These are phyloP conservation scores for Nemania bipapillata DNA, from an alignment of 2,329 filamentous ascomycete genomes.

Conservation along the genomic window DNA sequence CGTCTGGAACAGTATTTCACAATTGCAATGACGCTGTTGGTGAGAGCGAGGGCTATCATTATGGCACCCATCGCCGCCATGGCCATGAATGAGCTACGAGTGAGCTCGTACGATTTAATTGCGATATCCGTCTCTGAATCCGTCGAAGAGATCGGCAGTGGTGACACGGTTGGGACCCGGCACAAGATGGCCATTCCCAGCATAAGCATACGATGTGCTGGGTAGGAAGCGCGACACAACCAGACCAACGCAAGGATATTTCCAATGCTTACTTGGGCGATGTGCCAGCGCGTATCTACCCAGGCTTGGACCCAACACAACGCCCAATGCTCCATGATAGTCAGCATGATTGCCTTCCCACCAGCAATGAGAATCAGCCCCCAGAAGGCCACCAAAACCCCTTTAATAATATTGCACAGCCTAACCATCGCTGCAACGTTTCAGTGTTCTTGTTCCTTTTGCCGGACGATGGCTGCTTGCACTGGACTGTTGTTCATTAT, in stretches of 20 bases:
- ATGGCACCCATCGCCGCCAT: not conserved
- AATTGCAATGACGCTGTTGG: not conserved
- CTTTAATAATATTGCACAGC: not conserved
- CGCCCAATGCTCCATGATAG: not conserved
- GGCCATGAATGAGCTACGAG: not conserved
- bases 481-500: not conserved
- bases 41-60: not conserved
- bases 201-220: not conserved
- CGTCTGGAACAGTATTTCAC: not conserved
- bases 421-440: not conserved
- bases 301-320: not conserved
- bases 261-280: not conserved
- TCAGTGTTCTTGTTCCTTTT: not conserved
- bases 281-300: not conserved
- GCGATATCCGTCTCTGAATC: not conserved
- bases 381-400: not conserved
- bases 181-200: not conserved
- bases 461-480: not conserved
- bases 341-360: not conserved
- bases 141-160: not conserved
- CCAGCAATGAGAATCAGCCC: not conserved
- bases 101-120: conserved; percentile 1
- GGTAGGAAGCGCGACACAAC: not conserved
- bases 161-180: not conserved
- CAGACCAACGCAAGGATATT: not conserved